These are phyloP conservation scores for Claviceps sp. DNA, from an alignment of 2,329 filamentous ascomycete species.

Conservation along the genomic window DNA sequence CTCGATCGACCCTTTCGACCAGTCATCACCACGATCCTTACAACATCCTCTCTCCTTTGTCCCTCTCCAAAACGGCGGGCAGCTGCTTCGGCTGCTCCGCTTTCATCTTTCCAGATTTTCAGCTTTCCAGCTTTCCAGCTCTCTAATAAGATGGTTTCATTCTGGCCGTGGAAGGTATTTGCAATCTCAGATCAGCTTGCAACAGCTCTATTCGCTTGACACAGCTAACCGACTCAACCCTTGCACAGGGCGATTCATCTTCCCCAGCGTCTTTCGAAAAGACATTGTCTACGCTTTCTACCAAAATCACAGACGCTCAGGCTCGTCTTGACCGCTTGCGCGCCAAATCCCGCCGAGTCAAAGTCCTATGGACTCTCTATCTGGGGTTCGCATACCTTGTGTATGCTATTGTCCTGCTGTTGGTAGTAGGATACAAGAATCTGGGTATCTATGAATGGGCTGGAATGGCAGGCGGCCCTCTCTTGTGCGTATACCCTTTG, in stretches of 20 bases:
- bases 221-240: constrained; percentile 7
- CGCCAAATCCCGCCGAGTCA: constrained; percentile 60
- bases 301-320: constrained; percentile 67
- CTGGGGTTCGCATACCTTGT: constrained; percentile 82
- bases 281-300: constrained; percentile 65
- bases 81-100: not conserved
- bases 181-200: not conserved
- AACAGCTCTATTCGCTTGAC: not conserved
- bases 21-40: not conserved
- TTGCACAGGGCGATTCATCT: constrained; percentile 53
- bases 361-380: constrained; percentile 82
- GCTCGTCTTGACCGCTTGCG: constrained; percentile 61
- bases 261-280: constrained; percentile 92
- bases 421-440: constrained; percentile 74
- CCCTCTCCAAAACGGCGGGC: not conserved
- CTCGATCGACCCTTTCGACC: not conserved
- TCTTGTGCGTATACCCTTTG: constrained; percentile 43
- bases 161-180: constrained; percentile 12
- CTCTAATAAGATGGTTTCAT: constrained; percentile 9
- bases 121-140: not conserved
- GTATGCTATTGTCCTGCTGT: constrained; percentile 63
- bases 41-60: not conserved
- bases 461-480: constrained; percentile 62
- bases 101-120: not conserved
- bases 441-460: constrained; percentile 69